Base-by-base conservation (phyloP, 2,329 filamentous ascomycete species). In the Pyricularia sp. region DNA sequence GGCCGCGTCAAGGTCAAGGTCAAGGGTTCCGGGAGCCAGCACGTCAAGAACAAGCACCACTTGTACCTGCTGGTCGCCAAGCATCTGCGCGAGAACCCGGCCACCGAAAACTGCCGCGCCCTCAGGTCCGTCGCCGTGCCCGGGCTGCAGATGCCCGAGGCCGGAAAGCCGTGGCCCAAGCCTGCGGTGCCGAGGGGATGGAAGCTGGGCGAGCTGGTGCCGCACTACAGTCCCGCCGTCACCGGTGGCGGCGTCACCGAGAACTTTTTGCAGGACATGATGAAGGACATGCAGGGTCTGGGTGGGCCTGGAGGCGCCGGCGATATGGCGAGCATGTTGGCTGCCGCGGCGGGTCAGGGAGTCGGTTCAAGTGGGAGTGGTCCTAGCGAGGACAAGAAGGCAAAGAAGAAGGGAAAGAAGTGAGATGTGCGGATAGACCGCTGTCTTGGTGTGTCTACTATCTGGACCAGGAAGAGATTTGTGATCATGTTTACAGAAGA, bases 241-340 rank as follows among this genome's bases (percentile, higher is more conserved):
- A 94, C 90, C 64, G 94, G 94, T 9, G 94, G 94, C 12, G 94
- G 94, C 44, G 91, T 97, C 12, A 93, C 87, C 67, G 94, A 99
- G 75, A 96, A 97, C 73, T 85, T 97, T 67, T 87, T 97, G 72
- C 91, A 94, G 79, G 93, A 97, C 70, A 96, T 97, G 82, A 96
- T 97, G 93, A 88, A 87, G 72, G 91, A 96, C 78, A 96, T 97
- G 91, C 80, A 82, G 71, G 75, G 75, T 3, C 77, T 76, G 1
- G 80, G 77, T 0, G 79, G 81, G 55, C 77, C 75, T 8, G 68
- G 65, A 6, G 68, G 79, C 80, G 78, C 71, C 74, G 8, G 78
- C 77, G 72, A 72, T 65, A 72, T 73, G 72, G 70, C 71, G 53
- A 71, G 69, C 62, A 65, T 73, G 69, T 59, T 73, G 67, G 68